phyloP scores from a whole-genome alignment of 345 rosid genomes.

The Salix caprea region DNA sequence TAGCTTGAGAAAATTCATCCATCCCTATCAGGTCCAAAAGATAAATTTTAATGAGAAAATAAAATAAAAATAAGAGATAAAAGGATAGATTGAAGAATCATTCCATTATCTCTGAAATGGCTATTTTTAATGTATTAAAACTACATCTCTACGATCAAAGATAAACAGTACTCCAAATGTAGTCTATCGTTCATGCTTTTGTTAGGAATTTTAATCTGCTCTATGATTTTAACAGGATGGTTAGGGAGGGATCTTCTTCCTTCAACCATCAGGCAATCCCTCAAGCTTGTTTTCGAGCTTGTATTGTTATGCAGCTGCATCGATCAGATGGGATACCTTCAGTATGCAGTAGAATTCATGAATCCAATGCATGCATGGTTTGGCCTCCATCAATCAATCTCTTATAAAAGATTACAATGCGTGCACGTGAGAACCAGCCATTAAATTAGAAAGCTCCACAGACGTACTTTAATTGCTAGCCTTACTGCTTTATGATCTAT shows the following conservation, averaged over 20 bases:
- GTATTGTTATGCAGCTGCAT: neutral
- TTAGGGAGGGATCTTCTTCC: neutral
- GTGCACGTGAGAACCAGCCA: neutral
- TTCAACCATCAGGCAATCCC: neutral
- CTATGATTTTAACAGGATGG: neutral
- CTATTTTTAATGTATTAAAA: neutral
- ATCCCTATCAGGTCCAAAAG: neutral
- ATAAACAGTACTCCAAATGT: neutral
- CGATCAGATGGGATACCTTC: neutral
- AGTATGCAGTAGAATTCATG: neutral
- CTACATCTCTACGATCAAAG: neutral
- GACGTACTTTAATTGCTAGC: neutral
- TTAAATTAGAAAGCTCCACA: neutral
- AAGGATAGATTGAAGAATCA: too few relatives aligned
- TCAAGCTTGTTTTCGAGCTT: neutral
- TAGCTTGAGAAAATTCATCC: neutral
- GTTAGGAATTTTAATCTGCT: neutral
- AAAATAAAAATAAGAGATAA: too few relatives aligned
- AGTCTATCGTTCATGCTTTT: neutral
- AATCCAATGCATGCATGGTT: too few relatives aligned
- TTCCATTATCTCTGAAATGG: too few relatives aligned
- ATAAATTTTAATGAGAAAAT: neutral
- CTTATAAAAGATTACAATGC: too few relatives aligned
- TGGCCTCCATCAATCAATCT: too few relatives aligned
- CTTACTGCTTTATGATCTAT: neutral